Percentiles rank a stretch among this genome's conserved stretches.
Evolutionary conservation across 1,284 basidiomycete genomes (phyloP).

Genomic region (Papiliotrema laurentii): DNA sequence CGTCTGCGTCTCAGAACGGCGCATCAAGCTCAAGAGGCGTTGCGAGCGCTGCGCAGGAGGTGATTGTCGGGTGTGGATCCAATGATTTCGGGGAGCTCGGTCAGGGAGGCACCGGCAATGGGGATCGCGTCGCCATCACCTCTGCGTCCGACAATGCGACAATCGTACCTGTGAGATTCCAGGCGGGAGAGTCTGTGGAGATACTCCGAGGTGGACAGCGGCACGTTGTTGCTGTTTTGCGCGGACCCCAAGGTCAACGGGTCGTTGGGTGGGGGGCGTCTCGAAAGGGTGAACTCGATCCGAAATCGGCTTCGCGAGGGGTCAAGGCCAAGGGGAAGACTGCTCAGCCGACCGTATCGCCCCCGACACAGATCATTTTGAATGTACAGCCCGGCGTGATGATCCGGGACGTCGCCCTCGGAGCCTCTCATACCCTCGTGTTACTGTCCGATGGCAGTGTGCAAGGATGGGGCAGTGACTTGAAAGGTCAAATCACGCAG

Average conservation of each 20-base stretch:
- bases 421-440: slow-evolving; percentile 66
- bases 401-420: slow-evolving; percentile 52
- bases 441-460: slow-evolving; percentile 55
- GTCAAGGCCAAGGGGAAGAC: slow-evolving; percentile 20
- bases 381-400: slow-evolving; percentile 6
- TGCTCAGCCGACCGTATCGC: slow-evolving; percentile 10
- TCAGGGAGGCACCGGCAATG: slow-evolving; percentile 13
- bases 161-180: slow-evolving; percentile 24
- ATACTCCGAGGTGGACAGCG: slow-evolving; percentile 63
- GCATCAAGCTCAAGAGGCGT: background rate
- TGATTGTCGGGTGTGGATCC: slow-evolving; percentile 71
- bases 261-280: slow-evolving; percentile 76
- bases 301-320: background rate
- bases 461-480: slow-evolving; percentile 60
- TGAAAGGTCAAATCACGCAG: slow-evolving; percentile 61
- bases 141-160: slow-evolving; percentile 13
- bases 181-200: slow-evolving; percentile 26
- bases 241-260: slow-evolving; percentile 20
- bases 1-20: slow-evolving; percentile 5
- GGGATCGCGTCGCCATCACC: slow-evolving; percentile 17
- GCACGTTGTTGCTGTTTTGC: slow-evolving; percentile 59
- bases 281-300: slow-evolving; percentile 61
- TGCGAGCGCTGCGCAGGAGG: slow-evolving; percentile 48
- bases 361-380: slow-evolving; percentile 21
- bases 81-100: slow-evolving; percentile 80